Evolutionary conservation across 2,329 filamentous ascomycete genomes (phyloP).

Genomic region (Acrocalymma vagum): DNA sequence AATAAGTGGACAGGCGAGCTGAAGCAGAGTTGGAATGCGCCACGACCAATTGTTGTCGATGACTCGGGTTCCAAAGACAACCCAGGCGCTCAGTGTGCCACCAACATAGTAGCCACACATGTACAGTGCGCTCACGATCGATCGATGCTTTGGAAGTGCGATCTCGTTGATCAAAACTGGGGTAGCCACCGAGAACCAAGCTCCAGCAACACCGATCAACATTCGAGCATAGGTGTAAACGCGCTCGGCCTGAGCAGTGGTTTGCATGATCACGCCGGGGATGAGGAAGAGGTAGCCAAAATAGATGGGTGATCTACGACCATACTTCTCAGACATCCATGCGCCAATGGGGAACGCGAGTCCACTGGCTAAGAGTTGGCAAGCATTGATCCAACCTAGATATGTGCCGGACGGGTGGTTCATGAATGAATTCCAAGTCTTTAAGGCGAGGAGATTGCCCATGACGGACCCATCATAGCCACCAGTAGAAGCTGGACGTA

Average conservation of each 20-base stretch:
- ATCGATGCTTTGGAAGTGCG: constrained; percentile 51
- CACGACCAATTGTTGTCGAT: constrained; percentile 50
- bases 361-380: constrained; percentile 26
- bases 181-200: constrained; percentile 40
- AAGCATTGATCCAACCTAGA: constrained; percentile 15
- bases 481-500: constrained; percentile 22
- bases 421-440: constrained; percentile 21
- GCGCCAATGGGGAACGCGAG: constrained; percentile 37
- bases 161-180: constrained; percentile 53
- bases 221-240: too few relatives aligned
- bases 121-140: constrained; percentile 43
- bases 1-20: constrained; percentile 23
- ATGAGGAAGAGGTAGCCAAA: constrained; percentile 44
- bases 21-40: constrained; percentile 55
- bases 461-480: constrained; percentile 40
- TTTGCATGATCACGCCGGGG: constrained; percentile 42
- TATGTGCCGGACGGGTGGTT: constrained; percentile 21
- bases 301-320: constrained; percentile 42
- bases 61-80: constrained; percentile 57
- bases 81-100: constrained; percentile 44
- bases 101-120: constrained; percentile 54
- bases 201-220: constrained; percentile 47
- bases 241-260: too few relatives aligned
- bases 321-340: constrained; percentile 45
- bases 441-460: constrained; percentile 35